Evolutionary conservation across 257 asterid genomes (phyloP).

Genomic region (Ajuga chamaepitys): DNA sequence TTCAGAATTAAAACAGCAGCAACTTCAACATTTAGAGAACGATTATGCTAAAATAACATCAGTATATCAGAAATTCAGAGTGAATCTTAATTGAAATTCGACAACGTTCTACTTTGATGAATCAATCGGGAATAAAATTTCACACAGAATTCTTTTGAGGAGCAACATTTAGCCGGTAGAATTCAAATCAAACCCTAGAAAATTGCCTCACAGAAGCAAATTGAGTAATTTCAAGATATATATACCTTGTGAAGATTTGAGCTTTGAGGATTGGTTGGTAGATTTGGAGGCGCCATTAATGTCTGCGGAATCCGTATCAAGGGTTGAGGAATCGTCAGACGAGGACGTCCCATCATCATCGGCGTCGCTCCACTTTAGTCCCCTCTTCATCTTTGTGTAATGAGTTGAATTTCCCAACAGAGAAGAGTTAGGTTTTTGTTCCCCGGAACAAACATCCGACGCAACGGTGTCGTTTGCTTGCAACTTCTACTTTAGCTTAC

Average conservation of each 20-base stretch:
- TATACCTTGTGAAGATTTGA: conserved; percentile 43
- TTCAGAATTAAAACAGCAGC: not conserved
- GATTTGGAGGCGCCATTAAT: conserved; percentile 17
- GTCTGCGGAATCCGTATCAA: conserved; percentile 24
- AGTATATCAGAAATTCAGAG: not conserved
- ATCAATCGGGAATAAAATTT: not conserved
- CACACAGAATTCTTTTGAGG: not conserved
- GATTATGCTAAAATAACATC: no score
- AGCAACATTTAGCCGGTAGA: not conserved
- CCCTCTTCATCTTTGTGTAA: conserved; percentile 34
- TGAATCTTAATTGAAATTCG: not conserved
- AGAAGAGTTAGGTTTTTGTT: conserved; percentile 2
- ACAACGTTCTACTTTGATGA: not conserved
- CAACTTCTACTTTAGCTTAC: no score
- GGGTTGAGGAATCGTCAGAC: conserved; percentile 33
- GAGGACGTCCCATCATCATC: conserved; percentile 41
- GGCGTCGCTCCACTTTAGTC: conserved; percentile 43
- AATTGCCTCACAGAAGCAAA: not conserved
- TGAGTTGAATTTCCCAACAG: not conserved
- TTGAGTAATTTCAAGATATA: not conserved
- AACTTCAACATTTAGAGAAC: not conserved
- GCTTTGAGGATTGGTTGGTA: conserved; percentile 24
- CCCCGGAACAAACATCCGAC: not conserved
- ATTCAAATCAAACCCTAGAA: not conserved
- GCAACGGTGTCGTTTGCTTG: conserved; percentile 6